Base-by-base conservation (phyloP, 2,329 filamentous ascomycete species). In the Xylariomycetidae sp. region DNA sequence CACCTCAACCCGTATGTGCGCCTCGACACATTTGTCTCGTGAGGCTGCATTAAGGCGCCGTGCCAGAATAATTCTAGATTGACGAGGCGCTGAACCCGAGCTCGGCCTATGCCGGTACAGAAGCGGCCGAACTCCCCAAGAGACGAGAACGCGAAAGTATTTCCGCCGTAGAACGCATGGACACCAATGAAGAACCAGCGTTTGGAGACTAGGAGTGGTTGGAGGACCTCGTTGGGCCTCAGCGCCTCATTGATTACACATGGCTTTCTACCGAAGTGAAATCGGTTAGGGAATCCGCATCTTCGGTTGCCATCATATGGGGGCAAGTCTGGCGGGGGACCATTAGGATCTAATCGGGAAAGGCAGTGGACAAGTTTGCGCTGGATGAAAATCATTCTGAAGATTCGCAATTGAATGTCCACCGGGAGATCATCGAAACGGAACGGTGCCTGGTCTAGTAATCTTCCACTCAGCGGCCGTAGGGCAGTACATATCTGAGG, bases 71-170 rank as follows among this genome's bases (percentile, higher is more conserved):
- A 26, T 38, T 71, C 66, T 1, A 74, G 37, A 19, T 69, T 55
- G 31, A 64, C 66, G 0, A 74, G 26, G 0, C 68, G 54, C n/a
- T 67, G 58, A 1, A 64, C 37, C 0, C 65, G 59, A 4, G 53
- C 44, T 1, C 18, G 23, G 1, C 60, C 57, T 15, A 71, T 71
- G 0, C 67, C 62, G 2, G 43, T 45, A 33, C 58, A 61, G 42
- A 74, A 74, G 27, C 66, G 60, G 33, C 62, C 63, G 46, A 68
- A 63, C 47, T 74, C 70, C 28, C 70, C 70, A 0, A 74, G 49
- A n/a, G 64, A 69, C n/a, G 66, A 70, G 44, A 74, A 74, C 0
- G 62, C 64, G 38, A 74, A 73, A 0, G 53, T 66, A 42, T 74
- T 74, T 2, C 53, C 38, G 6, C 67, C 66, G 34, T 73, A 73